Evolutionary conservation across 2,329 filamentous ascomycete genomes (phyloP).

Genomic region (Pseudogymnoascus sp.): DNA sequence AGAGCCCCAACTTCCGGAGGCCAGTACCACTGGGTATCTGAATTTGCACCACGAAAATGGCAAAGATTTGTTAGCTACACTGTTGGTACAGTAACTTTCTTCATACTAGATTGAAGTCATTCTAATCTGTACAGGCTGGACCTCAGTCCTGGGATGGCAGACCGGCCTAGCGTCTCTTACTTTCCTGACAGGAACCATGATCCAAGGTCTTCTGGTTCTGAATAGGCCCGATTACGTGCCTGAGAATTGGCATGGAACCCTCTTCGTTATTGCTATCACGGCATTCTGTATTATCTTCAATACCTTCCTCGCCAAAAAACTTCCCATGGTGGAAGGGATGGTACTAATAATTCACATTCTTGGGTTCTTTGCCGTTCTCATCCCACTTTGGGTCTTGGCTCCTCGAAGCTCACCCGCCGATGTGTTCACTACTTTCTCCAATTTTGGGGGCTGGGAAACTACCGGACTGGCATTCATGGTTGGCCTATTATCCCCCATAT

Average conservation of each 20-base stretch:
- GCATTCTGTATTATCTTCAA: slow-evolving; percentile 36
- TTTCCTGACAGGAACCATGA: slow-evolving; percentile 37
- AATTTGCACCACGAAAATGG: slow-evolving; percentile 39
- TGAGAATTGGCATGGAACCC: slow-evolving; percentile 36
- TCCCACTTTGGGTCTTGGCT: slow-evolving; percentile 30
- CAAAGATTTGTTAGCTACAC: slow-evolving; percentile 48
- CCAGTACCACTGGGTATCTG: slow-evolving; percentile 50
- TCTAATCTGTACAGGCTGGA: slow-evolving; percentile 32
- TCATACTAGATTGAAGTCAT: neutral
- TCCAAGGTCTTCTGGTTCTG: slow-evolving; percentile 33
- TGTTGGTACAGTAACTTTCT: slow-evolving; percentile 29
- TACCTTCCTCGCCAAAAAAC: slow-evolving; percentile 32
- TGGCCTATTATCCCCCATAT: slow-evolving; percentile 30
- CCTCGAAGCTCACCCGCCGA: slow-evolving; percentile 22
- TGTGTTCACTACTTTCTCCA: slow-evolving; percentile 29
- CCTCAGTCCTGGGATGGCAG: slow-evolving; percentile 39
- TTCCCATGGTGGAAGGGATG: slow-evolving; percentile 37
- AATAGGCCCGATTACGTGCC: slow-evolving; percentile 31
- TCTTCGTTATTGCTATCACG: slow-evolving; percentile 36
- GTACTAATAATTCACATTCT: slow-evolving; percentile 37
- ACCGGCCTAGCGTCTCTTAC: slow-evolving; percentile 33
- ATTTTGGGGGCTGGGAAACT: slow-evolving; percentile 29
- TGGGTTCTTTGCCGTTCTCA: slow-evolving; percentile 37
- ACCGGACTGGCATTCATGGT: slow-evolving; percentile 30
- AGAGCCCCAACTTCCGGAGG: slow-evolving; percentile 47